Conservation (phyloP, 768 basidiomycete genomes). For the Leccinum sublutescens region DNA sequence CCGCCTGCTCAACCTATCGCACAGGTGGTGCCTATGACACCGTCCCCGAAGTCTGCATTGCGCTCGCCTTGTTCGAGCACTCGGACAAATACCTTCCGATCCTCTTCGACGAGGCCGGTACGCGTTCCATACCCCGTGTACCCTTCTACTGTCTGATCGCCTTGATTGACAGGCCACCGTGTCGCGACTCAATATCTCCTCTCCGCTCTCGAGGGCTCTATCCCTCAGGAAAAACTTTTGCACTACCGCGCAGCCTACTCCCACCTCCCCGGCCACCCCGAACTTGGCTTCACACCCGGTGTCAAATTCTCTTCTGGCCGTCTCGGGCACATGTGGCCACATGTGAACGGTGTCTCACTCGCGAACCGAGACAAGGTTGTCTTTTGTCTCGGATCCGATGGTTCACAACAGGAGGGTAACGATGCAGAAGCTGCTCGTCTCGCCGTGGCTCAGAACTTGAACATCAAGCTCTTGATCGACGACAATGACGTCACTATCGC, state of each 20-base stretch:
- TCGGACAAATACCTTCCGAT: slow-evolving; percentile 62
- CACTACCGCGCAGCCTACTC: slow-evolving; percentile 86
- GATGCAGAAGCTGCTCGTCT: slow-evolving; percentile 88
- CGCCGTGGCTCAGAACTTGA: slow-evolving; percentile 78
- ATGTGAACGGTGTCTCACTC: slow-evolving; percentile 82
- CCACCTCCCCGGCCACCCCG: slow-evolving; percentile 86
- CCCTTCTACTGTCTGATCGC: background rate
- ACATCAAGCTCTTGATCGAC: slow-evolving; percentile 85
- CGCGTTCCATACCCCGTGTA: slow-evolving; percentile 18
- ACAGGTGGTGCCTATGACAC: slow-evolving; percentile 68
- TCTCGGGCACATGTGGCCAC: slow-evolving; percentile 87
- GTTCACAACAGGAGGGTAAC: slow-evolving; percentile 89
- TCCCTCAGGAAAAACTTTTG: slow-evolving; percentile 74
- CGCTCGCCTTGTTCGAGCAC: slow-evolving; percentile 69
- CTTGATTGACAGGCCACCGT: slow-evolving; percentile 61
- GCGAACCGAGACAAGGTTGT: slow-evolving; percentile 75
- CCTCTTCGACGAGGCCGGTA: slow-evolving; percentile 81
- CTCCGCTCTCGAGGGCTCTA: slow-evolving; percentile 67
- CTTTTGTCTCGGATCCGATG: slow-evolving; percentile 86
- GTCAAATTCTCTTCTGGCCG: slow-evolving; percentile 94
- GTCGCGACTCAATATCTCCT: slow-evolving; percentile 89
- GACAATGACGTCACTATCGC: slow-evolving; percentile 92
- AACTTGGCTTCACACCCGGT: slow-evolving; percentile 87
- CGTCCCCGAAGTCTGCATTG: slow-evolving; percentile 80
- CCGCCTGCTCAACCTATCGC: slow-evolving; percentile 15